Percentiles rank a stretch among this genome's conserved stretches.
These are phyloP conservation scores for Pyrus bretschneideri DNA, from an alignment of 306 rosid genomes.

Conservation along the genomic window DNA sequence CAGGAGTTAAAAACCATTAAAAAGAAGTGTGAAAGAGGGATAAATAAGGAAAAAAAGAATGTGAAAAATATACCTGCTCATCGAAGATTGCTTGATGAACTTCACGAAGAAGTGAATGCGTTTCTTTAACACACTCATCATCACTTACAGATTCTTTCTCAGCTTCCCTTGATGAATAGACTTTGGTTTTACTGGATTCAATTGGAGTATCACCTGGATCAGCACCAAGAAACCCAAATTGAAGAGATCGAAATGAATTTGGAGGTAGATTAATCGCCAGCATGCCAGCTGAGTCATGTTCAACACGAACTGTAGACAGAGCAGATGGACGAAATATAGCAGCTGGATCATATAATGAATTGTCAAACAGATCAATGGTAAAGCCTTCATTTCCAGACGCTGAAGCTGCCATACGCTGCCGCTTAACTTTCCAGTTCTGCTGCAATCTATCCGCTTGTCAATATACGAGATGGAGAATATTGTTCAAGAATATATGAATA, in stretches of 20 bases:
- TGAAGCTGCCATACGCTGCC: slow-evolving; percentile 70
- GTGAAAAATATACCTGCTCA: slow-evolving; percentile 47
- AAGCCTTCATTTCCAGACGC: slow-evolving; percentile 90
- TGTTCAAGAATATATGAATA: neutral
- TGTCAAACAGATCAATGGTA: slow-evolving; percentile 89
- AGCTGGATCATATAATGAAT: slow-evolving; percentile 52
- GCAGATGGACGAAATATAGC: slow-evolving; percentile 48
- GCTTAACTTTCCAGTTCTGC: slow-evolving; percentile 98
- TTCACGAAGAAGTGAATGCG: slow-evolving; percentile 68
- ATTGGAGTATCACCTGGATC: slow-evolving; percentile 26
- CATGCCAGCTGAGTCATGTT: slow-evolving; percentile 88
- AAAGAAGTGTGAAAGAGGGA: slow-evolving; percentile 4
- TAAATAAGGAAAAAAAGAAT: neutral
- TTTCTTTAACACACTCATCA: slow-evolving; percentile 65
- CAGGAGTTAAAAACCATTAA: slow-evolving; percentile 12
- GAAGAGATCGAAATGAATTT: slow-evolving; percentile 57
- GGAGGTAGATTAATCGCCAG: slow-evolving; percentile 69
- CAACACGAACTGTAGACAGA: slow-evolving; percentile 64
- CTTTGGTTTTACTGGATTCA: slow-evolving; percentile 35
- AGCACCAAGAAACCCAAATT: slow-evolving; percentile 58
- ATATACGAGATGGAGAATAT: slow-evolving; percentile 10
- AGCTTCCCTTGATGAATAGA: slow-evolving; percentile 31
- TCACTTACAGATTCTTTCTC: slow-evolving; percentile 49
- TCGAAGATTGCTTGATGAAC: slow-evolving; percentile 73
- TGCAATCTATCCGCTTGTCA: slow-evolving; percentile 66